Conservation (phyloP, 345 rosid genomes). For the Melastoma malabathricum region DNA sequence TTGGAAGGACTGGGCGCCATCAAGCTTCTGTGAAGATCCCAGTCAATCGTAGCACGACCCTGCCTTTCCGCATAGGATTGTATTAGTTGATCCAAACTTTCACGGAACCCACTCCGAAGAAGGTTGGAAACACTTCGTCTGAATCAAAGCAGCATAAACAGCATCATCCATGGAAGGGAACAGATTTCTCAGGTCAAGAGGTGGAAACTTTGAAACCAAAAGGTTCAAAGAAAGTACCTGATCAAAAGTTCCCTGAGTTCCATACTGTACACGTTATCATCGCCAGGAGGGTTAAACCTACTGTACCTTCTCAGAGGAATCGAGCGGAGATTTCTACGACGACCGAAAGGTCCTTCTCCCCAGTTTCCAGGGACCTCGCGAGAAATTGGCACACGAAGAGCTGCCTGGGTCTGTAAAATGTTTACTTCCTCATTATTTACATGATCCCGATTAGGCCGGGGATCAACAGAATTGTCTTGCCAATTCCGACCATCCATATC, state of each 20-base stretch:
- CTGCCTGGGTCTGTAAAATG: slow-evolving; percentile 32
- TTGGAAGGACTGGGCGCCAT: slow-evolving; percentile 47
- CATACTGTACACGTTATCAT: slow-evolving; percentile 88
- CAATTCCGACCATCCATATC: slow-evolving; percentile 31
- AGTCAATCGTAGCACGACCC: slow-evolving; percentile 72
- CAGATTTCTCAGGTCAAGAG: background rate
- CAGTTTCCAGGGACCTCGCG: slow-evolving; percentile 45
- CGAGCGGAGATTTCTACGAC: slow-evolving; percentile 49
- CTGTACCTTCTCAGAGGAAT: slow-evolving; percentile 59
- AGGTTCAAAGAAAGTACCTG: slow-evolving; percentile 39
- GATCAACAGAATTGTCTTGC: slow-evolving; percentile 40
- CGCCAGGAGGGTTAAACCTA: slow-evolving; percentile 91
- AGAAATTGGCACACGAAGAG: slow-evolving; percentile 48
- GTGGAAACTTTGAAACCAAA: background rate
- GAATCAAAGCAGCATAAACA: slow-evolving; percentile 5
- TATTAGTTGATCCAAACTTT: slow-evolving; percentile 90
- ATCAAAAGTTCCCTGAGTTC: slow-evolving; percentile 94
- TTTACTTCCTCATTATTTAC: slow-evolving; percentile 32
- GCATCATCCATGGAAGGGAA: background rate
- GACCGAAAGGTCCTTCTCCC: slow-evolving; percentile 49
- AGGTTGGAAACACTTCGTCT: slow-evolving; percentile 98
- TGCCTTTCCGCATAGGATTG: slow-evolving; percentile 92
- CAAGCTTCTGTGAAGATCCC: slow-evolving; percentile 84
- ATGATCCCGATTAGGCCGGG: slow-evolving; percentile 40
- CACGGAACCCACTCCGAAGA: slow-evolving; percentile 96